Percentiles rank a stretch among this genome's conserved stretches.
These are phyloP conservation scores for Euphorbia pulcherrima DNA, from an alignment of 345 rosid species.

Conservation along the genomic window DNA sequence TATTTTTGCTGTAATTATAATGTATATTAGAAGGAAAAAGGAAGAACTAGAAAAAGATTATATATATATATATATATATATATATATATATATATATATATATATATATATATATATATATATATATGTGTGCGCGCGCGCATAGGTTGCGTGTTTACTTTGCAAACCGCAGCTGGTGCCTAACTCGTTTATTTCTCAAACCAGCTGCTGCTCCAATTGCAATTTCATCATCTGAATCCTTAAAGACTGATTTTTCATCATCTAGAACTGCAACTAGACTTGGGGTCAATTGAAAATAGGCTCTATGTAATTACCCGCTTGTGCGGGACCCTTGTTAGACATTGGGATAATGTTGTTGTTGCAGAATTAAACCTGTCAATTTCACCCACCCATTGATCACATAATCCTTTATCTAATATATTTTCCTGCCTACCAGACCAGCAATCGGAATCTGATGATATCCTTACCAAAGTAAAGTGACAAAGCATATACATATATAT, in stretches of 20 bases:
- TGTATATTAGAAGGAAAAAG: background rate
- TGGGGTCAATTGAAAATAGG: too few species aligned
- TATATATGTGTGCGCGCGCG: too few species aligned
- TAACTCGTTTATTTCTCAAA: slow-evolving; percentile 39
- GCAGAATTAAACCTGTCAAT: slow-evolving; percentile 56
- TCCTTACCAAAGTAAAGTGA: too few species aligned
- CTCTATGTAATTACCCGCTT: too few species aligned
- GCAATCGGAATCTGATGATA: too few species aligned
- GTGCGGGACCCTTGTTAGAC: too few species aligned
- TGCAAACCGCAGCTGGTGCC: slow-evolving; percentile 55
- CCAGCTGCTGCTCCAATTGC: slow-evolving; percentile 47
- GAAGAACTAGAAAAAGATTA: slow-evolving; percentile 1
- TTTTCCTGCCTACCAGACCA: too few species aligned
- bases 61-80: too few species aligned
- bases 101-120: too few species aligned
- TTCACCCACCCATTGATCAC: slow-evolving; percentile 54
- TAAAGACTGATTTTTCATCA: slow-evolving; percentile 74
- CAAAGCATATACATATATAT: too few species aligned
- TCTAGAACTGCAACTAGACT: slow-evolving; percentile 64
- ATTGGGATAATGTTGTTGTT: too few species aligned
- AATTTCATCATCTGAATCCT: slow-evolving; percentile 76
- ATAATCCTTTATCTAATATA: slow-evolving; percentile 37
- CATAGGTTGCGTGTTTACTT: slow-evolving; percentile 26
- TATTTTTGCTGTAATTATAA: slow-evolving; percentile 20
- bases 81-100: too few species aligned